A percentile compares a stretch with the other conserved stretches of the same genome.
These are phyloP conservation scores for Corrigiola litoralis DNA, from an alignment of 179 eudicot species.

Conservation along the genomic window DNA sequence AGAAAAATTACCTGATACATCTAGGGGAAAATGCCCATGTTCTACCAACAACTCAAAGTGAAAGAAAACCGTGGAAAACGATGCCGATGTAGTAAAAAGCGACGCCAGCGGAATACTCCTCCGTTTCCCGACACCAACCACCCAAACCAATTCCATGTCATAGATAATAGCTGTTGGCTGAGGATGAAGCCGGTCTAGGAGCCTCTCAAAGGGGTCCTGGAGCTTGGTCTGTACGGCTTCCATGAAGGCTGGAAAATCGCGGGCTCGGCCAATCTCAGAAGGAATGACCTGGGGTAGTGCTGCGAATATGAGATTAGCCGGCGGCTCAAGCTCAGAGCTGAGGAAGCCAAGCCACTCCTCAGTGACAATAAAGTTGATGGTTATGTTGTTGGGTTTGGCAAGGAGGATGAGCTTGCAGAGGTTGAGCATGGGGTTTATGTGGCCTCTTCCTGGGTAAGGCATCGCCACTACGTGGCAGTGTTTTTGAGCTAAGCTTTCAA, in stretches of 20 bases:
- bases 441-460: slow-evolving; percentile 40
- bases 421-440: slow-evolving; percentile 37
- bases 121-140: slow-evolving; percentile 16
- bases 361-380: slow-evolving; percentile 35
- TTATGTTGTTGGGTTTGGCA: not conserved
- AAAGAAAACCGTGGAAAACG: not conserved
- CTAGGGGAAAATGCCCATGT: slow-evolving; percentile 17
- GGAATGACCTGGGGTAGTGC: slow-evolving; percentile 36
- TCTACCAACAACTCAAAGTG: slow-evolving; percentile 3
- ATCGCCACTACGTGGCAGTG: slow-evolving; percentile 31
- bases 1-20: no score
- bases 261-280: slow-evolving; percentile 24
- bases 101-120: slow-evolving; percentile 52
- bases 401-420: slow-evolving; percentile 13
- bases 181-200: slow-evolving; percentile 16
- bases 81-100: slow-evolving; percentile 14
- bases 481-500: no score
- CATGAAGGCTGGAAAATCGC: slow-evolving; percentile 17
- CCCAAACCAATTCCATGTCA: slow-evolving; percentile 22
- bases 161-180: slow-evolving; percentile 26
- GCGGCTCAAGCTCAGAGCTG: slow-evolving; percentile 1
- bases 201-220: slow-evolving; percentile 27
- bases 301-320: not conserved
- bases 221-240: slow-evolving; percentile 21
- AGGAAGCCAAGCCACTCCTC: slow-evolving; percentile 34